Evolutionary conservation across 352 stramenopile genomes (phyloP).

Genomic region (Pythium aphanidermatum): DNA sequence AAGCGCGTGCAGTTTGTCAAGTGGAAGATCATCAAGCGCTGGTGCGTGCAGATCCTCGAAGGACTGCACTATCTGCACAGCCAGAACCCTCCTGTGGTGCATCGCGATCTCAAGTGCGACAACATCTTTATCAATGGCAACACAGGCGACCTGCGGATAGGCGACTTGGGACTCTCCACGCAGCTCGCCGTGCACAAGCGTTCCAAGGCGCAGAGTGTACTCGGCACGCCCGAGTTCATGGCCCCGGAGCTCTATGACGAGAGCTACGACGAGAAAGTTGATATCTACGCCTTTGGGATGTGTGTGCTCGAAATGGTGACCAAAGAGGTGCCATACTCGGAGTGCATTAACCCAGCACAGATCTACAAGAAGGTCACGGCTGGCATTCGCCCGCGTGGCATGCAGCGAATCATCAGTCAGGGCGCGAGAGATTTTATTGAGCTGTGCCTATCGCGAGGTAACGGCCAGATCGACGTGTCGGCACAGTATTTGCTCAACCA

Average conservation of each 20-base stretch:
- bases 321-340: slow-evolving; percentile 97
- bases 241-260: slow-evolving; percentile 98
- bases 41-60: slow-evolving; percentile 97
- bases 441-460: slow-evolving; percentile 72
- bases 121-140: slow-evolving; percentile 99
- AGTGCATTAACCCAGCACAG: slow-evolving; percentile 90
- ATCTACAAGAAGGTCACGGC: slow-evolving; percentile 91
- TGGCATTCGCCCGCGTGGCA: slow-evolving; percentile 62
- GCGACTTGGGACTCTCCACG: slow-evolving; percentile 92
- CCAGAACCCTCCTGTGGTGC: slow-evolving; percentile 88
- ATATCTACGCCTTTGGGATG: slow-evolving; percentile 99
- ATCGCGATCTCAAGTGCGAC: slow-evolving; percentile 92
- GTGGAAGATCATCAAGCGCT: slow-evolving; percentile 98
- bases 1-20: slow-evolving; percentile 97
- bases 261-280: slow-evolving; percentile 96
- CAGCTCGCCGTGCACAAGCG: slow-evolving; percentile 75
- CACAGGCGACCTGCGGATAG: slow-evolving; percentile 96
- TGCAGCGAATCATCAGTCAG: slow-evolving; percentile 71
- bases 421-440: slow-evolving; percentile 79
- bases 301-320: slow-evolving; percentile 99
- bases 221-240: slow-evolving; percentile 99
- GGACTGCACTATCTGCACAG: slow-evolving; percentile 92
- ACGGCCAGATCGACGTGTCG: slow-evolving; percentile 76
- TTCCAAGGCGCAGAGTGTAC: slow-evolving; percentile 86
- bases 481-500: slow-evolving; percentile 71